Base-by-base conservation (phyloP, 1,284 basidiomycete species). In the Rhodofomes roseus region DNA sequence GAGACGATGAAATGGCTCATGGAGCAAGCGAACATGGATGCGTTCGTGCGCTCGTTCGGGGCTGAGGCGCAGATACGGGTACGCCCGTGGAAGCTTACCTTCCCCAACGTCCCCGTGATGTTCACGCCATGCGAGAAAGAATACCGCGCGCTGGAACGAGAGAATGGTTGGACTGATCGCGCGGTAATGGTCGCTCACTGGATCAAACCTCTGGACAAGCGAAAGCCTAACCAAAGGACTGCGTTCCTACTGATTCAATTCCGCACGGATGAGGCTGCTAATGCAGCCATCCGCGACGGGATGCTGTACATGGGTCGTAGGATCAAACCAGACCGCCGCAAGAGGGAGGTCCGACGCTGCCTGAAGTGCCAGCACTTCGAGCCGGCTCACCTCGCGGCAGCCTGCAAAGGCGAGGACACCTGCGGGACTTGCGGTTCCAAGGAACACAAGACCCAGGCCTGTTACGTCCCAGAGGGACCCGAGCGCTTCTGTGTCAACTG, bases 361-460 rank as follows among this genome's bases (percentile, higher is more conserved):
- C 23, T 61, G 20, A 60, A 56, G 16, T 63, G 62, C 53, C 60
- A 61, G 18, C 50, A n/a, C 16, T 44, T 37, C 4, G 54, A 55
- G 12, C 54, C 54, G 0, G 56, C 51, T 7, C 62, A 63, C 40
- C 29, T 56, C 2, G 60, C 55, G 4, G 22, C 8, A 0, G 39
- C 41, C 9, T 63, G 62, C 34, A 18, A 29, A 1, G 7, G 9
- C 1, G 11, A 8, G 0, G 8, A 22, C 8, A 57, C 39, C 9
- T 61, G 60, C 51, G 58, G 55, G 2, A 59, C 54, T 1, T 63
- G 62, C 25, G 60, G 54, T 1, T n/a, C 40, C 1, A 4, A 4
- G 11, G 9, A 46, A 0, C 62, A 59, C 44, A 54, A 34, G 3
- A 63, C 62, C 0, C 20, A 14, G 11, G 36, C 44, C 0, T 63